Percentiles rank a stretch among this genome's conserved stretches.
Conservation (phyloP, 2,329 filamentous ascomycete species). For the Aspergillus carbonarius region DNA sequence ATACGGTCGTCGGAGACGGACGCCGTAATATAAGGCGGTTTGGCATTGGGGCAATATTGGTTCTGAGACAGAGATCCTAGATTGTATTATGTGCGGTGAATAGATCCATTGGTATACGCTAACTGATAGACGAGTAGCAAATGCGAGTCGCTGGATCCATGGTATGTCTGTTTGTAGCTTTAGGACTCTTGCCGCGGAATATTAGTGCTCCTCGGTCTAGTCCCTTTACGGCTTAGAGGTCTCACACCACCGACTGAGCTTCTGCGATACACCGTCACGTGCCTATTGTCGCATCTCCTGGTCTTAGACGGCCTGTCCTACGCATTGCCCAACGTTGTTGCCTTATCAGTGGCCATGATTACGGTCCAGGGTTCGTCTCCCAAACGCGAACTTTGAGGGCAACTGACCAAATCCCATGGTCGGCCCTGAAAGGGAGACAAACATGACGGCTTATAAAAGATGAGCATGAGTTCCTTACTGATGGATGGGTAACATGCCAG, state of each 20-base stretch:
- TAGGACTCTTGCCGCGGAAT: not conserved
- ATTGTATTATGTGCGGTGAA: too few species aligned
- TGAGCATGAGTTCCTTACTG: not conserved
- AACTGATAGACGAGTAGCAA: not conserved
- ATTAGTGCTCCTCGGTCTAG: slow-evolving; percentile 2
- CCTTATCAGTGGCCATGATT: slow-evolving; percentile 22
- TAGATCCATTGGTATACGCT: not conserved
- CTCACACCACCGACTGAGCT: not conserved
- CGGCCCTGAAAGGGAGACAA: not conserved
- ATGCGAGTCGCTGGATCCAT: too few species aligned
- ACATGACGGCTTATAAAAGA: not conserved
- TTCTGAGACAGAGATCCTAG: not conserved
- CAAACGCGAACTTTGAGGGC: not conserved
- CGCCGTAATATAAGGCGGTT: slow-evolving; percentile 46
- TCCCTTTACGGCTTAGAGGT: slow-evolving; percentile 8
- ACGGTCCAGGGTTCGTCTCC: slow-evolving; percentile 39
- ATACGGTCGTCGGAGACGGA: slow-evolving; percentile 84
- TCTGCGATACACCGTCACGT: slow-evolving; percentile 27
- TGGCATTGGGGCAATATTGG: slow-evolving; percentile 53
- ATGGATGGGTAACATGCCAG: not conserved
- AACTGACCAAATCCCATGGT: not conserved
- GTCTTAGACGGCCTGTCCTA: slow-evolving; percentile 15
- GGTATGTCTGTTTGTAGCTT: not conserved
- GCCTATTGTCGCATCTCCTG: slow-evolving; percentile 12
- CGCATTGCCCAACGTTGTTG: slow-evolving; percentile 17